Base-by-base conservation (phyloP, 305 asterid genomes). In the Fraxinus greggii region DNA sequence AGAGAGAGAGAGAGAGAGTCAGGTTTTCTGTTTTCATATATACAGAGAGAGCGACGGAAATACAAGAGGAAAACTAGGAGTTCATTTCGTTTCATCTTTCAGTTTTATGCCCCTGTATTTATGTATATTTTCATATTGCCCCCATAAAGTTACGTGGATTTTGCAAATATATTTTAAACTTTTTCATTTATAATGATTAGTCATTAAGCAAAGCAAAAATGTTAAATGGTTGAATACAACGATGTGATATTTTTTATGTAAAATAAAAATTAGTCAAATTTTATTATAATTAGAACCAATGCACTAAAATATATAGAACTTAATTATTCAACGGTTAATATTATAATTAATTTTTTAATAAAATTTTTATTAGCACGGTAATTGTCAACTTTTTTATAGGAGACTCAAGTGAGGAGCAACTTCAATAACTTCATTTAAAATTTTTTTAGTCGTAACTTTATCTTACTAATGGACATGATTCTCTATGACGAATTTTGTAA, bases 11-110 rank as follows among this genome's bases (percentile, higher is more conserved):
- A 59, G 28, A 7, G 45, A 36, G 3, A 54, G 24, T 24, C 32
- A 23, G 72, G 17, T 63, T 63, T 63, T 63, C 72, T 63, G 31
- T 63, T 63, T 63, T n/a, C 63, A 54, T 54, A 54, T 54, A 19
- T n/a, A 54, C 33, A 63, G 72, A 63, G 72, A 12, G 75, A 69
- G 40, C 0, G 8, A 17, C 3, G 35, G 75, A 29, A 13, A 31
- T 31, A 6, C 75, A 17, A 69, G 75, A 70, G 75, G 75, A 70
- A 70, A 70, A 70, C 42, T 31, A 70, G 75, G 75, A 69, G 10
- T 31, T 15, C 63, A 4, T 4, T 70, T 70, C 26, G 23, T 26
- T 65, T 29, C 74, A 13, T 67, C 38, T 69, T 69, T 69, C 75
- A 69, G 19, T 13, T 69, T 69, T 10, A 69, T 26, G 75, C 75